Conservation (phyloP, 164 flowering plant genomes). For the Houttuynia cordata region DNA sequence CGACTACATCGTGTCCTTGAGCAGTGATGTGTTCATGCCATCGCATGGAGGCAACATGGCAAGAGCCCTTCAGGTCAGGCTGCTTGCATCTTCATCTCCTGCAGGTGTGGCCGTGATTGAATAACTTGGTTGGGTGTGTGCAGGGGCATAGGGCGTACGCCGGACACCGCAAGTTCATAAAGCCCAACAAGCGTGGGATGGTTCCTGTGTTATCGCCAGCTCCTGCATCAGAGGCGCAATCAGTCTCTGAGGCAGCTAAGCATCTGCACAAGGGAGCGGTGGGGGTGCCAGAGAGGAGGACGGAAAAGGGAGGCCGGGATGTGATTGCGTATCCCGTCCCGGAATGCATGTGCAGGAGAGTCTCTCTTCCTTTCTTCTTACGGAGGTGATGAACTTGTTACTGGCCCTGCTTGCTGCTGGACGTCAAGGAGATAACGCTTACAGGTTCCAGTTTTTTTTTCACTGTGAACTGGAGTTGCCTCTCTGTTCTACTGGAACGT, state of each 20-base stretch:
- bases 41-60: slow-evolving; percentile 99
- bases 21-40: slow-evolving; percentile 91
- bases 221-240: not conserved
- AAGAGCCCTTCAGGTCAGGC: slow-evolving; percentile 83
- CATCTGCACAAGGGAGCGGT: slow-evolving; percentile 54
- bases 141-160: slow-evolving; percentile 94
- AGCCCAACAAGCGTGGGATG: slow-evolving; percentile 93
- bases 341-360: slow-evolving; percentile 72
- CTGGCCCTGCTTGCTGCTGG: no score
- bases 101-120: not conserved
- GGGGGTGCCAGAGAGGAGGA: slow-evolving; percentile 78
- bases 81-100: not conserved
- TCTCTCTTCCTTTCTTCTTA: not conserved
- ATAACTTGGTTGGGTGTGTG: not conserved
- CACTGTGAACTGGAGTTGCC: no score
- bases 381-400: not conserved
- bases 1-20: slow-evolving; percentile 72
- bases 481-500: no score
- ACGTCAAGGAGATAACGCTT: no score
- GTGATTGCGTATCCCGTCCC: slow-evolving; percentile 88
- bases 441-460: no score
- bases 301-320: slow-evolving; percentile 66
- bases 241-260: slow-evolving; percentile 56
- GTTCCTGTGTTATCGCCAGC: slow-evolving; percentile 20
- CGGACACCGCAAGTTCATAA: slow-evolving; percentile 87